Evolutionary conservation across 1,284 basidiomycete genomes (phyloP).

Genomic region (Papiliotrema nemorosa): DNA sequence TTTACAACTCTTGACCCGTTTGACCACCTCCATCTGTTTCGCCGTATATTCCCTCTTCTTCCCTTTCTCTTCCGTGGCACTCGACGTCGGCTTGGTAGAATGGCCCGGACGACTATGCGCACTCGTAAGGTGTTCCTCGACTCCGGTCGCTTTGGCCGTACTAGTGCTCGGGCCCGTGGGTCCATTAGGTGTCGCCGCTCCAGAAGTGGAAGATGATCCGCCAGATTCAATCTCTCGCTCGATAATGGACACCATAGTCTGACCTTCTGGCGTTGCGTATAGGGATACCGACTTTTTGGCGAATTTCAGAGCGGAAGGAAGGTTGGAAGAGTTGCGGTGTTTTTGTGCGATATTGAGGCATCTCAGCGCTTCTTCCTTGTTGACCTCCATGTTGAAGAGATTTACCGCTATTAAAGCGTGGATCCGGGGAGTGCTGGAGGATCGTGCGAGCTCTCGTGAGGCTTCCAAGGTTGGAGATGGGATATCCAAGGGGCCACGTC

Average conservation of each 20-base stretch:
- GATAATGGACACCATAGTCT: slow-evolving; percentile 47
- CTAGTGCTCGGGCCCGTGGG: background rate
- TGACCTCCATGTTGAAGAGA: slow-evolving; percentile 66
- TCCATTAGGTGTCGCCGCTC: slow-evolving; percentile 6
- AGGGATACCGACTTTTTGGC: slow-evolving; percentile 83
- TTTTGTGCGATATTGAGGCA: slow-evolving; percentile 73
- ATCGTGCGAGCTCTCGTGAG: background rate
- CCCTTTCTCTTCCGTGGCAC: slow-evolving; percentile 20
- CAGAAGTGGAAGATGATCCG: slow-evolving; percentile 10
- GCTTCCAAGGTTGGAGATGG: background rate
- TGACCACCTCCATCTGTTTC: slow-evolving; percentile 81
- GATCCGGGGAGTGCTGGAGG: background rate
- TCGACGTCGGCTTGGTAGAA: slow-evolving; percentile 5
- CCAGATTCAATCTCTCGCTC: slow-evolving; percentile 38
- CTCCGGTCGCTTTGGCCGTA: slow-evolving; percentile 40
- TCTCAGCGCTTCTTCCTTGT: slow-evolving; percentile 81
- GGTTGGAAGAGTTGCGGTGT: slow-evolving; percentile 67
- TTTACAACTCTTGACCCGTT: slow-evolving; percentile 79
- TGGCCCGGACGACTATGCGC: slow-evolving; percentile 38
- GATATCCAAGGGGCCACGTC: background rate
- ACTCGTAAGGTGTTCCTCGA: slow-evolving; percentile 46
- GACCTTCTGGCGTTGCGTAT: slow-evolving; percentile 76
- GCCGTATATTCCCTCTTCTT: slow-evolving; percentile 78
- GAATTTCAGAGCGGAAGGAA: slow-evolving; percentile 78
- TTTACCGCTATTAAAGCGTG: no score